Evolutionary conservation across 2,329 filamentous ascomycete genomes (phyloP), one percentile per base, ranked within the genome.

Genomic region (Phyllosticta ampelicida): DNA sequence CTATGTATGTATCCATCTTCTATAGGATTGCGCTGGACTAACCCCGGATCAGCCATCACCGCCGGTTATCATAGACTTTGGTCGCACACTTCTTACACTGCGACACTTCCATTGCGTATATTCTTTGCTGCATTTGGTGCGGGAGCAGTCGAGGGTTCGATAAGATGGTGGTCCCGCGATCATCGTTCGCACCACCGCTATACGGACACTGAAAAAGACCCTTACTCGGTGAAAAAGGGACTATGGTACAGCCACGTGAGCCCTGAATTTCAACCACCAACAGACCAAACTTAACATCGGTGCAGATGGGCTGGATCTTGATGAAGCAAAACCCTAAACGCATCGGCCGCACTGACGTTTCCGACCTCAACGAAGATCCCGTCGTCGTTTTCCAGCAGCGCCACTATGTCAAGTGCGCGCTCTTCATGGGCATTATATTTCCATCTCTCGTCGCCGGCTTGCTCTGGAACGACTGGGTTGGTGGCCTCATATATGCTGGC

Each of bases 321-420:
- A 85, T 95, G 81, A 92, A 92, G 80, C 89, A 95, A 77, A 92
- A 95, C 78, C 88, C 89, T 63, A 92, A 92, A 81, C 82, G 86
- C 62, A 89, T 90, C 67, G 90, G 90, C 68, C 87, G 89, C 62
- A 91, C 88, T 73, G 89, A 95, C 66, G 94, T 95, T 68, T 86
- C 86, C 66, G 90, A 95, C 68, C 78, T 95, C 65, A 94, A 94
- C 76, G 87, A 92, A 71, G 89, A 94, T 68, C 79, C 86, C 54
- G 82, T 95, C 60, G 89, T 95, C 50, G 82, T 91, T 65, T 94
- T 86, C 86, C 89, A 95, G 75, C 89, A 95, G 79, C 84, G 83
- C 71, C 81, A 95, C 78, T 95, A 90, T 76, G 79, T 94, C 73
- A 89, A 88, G 80, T 83, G 83, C 57, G 86, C 92, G 65, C 71